Evolutionary conservation across 768 basidiomycete species (phyloP).

Genomic region (Collybiopsis luxurians): DNA sequence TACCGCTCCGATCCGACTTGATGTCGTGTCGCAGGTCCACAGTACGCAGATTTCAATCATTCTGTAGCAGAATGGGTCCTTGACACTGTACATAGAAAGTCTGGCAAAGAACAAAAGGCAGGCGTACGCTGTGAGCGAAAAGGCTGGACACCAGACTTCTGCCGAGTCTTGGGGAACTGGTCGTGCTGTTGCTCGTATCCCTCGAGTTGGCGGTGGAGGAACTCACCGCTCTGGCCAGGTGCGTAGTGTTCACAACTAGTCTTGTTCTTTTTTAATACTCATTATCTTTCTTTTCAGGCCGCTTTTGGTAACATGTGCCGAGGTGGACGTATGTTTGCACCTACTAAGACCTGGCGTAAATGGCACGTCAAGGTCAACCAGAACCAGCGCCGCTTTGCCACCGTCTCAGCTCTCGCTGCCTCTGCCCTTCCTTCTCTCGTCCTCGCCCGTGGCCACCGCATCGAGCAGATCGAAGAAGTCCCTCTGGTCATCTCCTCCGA

Average conservation of each 20-base stretch:
- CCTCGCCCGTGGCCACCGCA: constrained; percentile 97
- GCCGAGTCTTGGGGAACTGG: constrained; percentile 99
- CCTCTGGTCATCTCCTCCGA: constrained; percentile 84
- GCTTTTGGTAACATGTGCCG: constrained; percentile 99
- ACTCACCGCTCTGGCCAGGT: constrained; percentile 98
- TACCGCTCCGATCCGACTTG: constrained; percentile 96
- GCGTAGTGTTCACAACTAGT: constrained; percentile 23
- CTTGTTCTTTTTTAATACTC: neutral
- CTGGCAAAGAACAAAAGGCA: constrained; percentile 98
- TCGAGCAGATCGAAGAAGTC: constrained; percentile 95
- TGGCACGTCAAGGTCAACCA: constrained; percentile 99
- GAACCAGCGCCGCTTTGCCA: constrained; percentile 97
- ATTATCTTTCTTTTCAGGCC: constrained; percentile 49
- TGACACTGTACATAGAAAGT: constrained; percentile 60
- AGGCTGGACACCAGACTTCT: constrained; percentile 98
- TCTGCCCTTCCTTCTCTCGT: constrained; percentile 98
- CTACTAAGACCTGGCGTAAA: constrained; percentile 98
- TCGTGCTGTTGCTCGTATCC: constrained; percentile 99
- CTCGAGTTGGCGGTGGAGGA: constrained; percentile 98
- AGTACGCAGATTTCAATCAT: constrained; percentile 61
- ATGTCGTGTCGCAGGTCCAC: constrained; percentile 98
- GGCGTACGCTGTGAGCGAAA: constrained; percentile 94
- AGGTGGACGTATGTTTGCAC: constrained; percentile 99
- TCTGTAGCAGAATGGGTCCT: neutral
- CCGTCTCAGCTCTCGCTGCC: constrained; percentile 96